Conservation (phyloP, 208 protist genomes). For the Endotrypanum monterogeii region DNA sequence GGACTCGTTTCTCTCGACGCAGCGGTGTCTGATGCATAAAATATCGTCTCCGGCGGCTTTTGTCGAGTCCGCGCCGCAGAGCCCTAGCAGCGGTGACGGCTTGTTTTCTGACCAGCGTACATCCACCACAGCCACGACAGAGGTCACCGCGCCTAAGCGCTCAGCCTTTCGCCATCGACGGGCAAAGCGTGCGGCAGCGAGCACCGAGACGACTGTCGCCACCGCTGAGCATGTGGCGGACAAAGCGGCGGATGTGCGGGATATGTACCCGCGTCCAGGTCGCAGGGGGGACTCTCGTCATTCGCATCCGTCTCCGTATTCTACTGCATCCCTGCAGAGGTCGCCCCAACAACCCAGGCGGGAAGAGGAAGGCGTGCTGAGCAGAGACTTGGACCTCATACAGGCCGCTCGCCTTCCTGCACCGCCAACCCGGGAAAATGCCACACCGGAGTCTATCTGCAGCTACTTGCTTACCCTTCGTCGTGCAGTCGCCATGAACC, state of each 20-base stretch:
- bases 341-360: neutral
- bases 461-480: conserved; percentile 11
- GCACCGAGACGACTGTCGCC: neutral
- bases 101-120: neutral
- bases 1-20: neutral
- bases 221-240: neutral
- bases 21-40: neutral
- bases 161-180: neutral
- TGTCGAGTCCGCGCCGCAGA: neutral
- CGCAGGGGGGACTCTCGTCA: neutral
- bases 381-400: neutral
- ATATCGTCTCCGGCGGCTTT: neutral
- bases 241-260: no score
- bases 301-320: neutral
- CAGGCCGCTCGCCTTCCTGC: conserved; percentile 2
- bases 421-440: neutral
- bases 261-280: neutral
- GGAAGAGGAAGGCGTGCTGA: neutral
- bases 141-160: neutral
- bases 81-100: neutral
- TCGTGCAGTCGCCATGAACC: neutral
- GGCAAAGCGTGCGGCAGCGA: neutral
- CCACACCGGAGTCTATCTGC: conserved; percentile 7
- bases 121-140: neutral
- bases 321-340: neutral